Conservation (phyloP, 352 stramenopile species). For the Blastocystis sp. region DNA sequence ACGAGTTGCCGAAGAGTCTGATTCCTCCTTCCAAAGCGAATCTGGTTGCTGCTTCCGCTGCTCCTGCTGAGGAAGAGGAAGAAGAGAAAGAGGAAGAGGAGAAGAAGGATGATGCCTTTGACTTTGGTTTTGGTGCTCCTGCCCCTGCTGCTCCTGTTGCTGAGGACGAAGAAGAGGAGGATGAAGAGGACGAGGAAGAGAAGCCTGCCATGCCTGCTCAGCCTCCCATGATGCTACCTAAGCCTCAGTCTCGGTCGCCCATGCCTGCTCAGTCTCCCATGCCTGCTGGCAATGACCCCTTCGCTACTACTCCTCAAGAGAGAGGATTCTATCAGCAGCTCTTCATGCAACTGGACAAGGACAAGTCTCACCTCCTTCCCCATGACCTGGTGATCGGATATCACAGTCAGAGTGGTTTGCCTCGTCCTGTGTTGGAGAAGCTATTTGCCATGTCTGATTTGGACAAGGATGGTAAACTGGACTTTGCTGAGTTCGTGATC, state of each 20-base stretch:
- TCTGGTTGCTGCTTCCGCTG: background rate
- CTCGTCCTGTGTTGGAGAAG: constrained; percentile 15
- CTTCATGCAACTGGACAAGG: constrained; percentile 58
- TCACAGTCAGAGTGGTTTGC: constrained; percentile 59
- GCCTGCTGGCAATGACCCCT: background rate
- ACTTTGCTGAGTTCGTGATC: constrained; percentile 35
- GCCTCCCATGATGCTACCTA: background rate
- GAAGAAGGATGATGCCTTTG: background rate
- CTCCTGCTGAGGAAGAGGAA: background rate
- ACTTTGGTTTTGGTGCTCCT: background rate
- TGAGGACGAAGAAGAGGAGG: background rate
- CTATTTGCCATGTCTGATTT: constrained; percentile 33
- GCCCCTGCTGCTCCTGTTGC: background rate
- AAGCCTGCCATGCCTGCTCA: background rate
- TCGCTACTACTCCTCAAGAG: background rate
- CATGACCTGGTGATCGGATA: constrained; percentile 48
- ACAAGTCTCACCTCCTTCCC: constrained; percentile 32
- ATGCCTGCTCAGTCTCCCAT: background rate
- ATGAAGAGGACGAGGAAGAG: background rate
- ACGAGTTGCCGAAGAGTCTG: background rate
- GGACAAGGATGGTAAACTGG: constrained; percentile 28
- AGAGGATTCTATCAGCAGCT: constrained; percentile 25
- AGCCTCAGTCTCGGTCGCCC: too few species aligned
- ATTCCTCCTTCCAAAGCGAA: constrained; percentile 39
- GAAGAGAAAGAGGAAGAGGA: background rate